Percentiles rank a stretch among this genome's conserved stretches.
These are phyloP conservation scores for Stephanodiscus minutulus DNA, from an alignment of 108 stramenopile species.

Conservation along the genomic window DNA sequence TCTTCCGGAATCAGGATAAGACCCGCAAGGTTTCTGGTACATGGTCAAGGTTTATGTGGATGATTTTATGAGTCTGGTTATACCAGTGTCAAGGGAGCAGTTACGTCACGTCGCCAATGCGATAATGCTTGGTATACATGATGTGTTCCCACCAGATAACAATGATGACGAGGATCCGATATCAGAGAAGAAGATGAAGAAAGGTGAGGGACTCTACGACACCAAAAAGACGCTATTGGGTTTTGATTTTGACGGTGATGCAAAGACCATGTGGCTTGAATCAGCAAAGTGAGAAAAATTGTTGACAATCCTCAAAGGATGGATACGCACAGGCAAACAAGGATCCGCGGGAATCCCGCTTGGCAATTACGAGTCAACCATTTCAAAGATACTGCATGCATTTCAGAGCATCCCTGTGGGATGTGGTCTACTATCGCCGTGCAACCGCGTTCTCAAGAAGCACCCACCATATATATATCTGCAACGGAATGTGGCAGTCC, in stretches of 20 bases:
- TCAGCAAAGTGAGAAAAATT: neutral
- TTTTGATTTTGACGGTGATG: conserved; percentile 26
- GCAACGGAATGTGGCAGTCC: neutral
- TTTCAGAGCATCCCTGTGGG: conserved; percentile 13
- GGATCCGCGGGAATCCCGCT: neutral
- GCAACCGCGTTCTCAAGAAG: neutral
- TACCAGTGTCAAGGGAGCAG: conserved; percentile 11
- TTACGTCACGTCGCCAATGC: conserved; percentile 6
- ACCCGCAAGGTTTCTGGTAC: neutral
- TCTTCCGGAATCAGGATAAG: neutral
- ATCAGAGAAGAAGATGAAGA: conserved; percentile 46
- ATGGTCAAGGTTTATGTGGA: conserved; percentile 39
- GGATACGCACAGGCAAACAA: neutral
- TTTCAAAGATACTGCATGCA: conserved; percentile 16
- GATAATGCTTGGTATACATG: conserved; percentile 22
- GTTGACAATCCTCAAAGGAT: neutral
- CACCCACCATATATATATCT: neutral
- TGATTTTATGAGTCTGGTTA: conserved; percentile 32
- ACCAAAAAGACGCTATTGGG: conserved; percentile 20
- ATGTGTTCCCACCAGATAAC: conserved; percentile 23
- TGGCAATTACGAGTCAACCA: neutral
- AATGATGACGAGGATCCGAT: conserved; percentile 33
- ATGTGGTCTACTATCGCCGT: neutral
- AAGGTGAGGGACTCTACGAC: conserved; percentile 23
- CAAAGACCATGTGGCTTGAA: conserved; percentile 20